Evolutionary conservation across 2,329 filamentous ascomycete genomes (phyloP).

Genomic region (Exserohilum turcica): DNA sequence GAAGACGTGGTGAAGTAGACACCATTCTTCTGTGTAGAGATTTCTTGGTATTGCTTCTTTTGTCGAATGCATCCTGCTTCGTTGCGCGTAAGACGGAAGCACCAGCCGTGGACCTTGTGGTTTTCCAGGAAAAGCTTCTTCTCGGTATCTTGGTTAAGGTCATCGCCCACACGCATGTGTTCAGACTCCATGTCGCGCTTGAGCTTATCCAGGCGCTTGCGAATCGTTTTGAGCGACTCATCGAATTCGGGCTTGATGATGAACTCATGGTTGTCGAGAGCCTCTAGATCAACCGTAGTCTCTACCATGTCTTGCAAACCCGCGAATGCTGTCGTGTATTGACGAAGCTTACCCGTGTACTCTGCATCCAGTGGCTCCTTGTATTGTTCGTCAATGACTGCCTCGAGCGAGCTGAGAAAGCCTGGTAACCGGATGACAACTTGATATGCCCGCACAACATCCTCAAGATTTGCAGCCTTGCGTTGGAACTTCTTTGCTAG

Average conservation of each 20-base stretch:
- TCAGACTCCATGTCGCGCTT: conserved; percentile 82
- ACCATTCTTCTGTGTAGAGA: conserved; percentile 97
- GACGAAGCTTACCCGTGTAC: conserved; percentile 80
- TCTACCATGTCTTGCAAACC: conserved; percentile 98
- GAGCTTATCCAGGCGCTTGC: conserved; percentile 86
- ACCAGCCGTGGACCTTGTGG: conserved; percentile 94
- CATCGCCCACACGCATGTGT: conserved; percentile 74
- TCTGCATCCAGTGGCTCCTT: conserved; percentile 82
- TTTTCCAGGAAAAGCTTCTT: conserved; percentile 99
- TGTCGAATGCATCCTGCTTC: conserved; percentile 94
- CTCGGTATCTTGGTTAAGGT: conserved; percentile 89
- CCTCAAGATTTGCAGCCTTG: conserved; percentile 87
- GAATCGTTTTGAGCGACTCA: conserved; percentile 82
- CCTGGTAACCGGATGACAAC: conserved; percentile 89
- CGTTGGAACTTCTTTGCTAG: conserved; percentile 94
- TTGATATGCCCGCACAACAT: conserved; percentile 94
- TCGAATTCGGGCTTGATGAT: conserved; percentile 99
- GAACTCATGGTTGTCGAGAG: conserved; percentile 95
- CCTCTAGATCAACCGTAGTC: conserved; percentile 94
- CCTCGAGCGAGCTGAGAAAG: conserved; percentile 86
- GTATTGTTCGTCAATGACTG: conserved; percentile 94
- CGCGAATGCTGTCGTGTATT: conserved; percentile 76
- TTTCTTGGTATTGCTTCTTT: conserved; percentile 87
- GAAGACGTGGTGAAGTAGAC: conserved; percentile 94
- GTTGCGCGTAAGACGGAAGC: conserved; percentile 86